Conservation (phyloP, 768 basidiomycete species). For the Crepidotus variabilis region DNA sequence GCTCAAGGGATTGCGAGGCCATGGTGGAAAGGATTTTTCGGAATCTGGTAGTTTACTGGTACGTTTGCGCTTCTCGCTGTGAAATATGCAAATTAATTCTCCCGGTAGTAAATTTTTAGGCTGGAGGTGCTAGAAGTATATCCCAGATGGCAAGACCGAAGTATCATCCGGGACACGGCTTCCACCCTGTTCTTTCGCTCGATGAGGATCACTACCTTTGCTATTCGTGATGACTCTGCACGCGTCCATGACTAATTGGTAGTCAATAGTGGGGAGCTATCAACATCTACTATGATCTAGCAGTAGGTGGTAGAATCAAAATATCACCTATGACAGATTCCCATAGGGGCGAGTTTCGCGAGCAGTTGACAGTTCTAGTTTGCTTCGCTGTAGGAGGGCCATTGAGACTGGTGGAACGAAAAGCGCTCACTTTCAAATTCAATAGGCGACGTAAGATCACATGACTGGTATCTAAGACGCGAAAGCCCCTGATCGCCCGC, state of each 20-base stretch:
- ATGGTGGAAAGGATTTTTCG: slow-evolving; percentile 83
- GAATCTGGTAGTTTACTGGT: slow-evolving; percentile 51
- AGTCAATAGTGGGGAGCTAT: background rate
- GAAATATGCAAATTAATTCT: too few species aligned
- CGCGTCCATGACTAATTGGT: background rate
- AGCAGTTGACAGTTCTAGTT: background rate
- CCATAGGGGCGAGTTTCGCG: background rate
- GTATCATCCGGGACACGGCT: background rate
- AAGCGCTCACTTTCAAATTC: too few species aligned
- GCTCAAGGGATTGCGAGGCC: slow-evolving; percentile 73
- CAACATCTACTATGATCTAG: too few species aligned
- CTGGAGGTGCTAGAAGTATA: background rate
- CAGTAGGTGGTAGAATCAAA: background rate
- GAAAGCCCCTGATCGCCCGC: too few species aligned
- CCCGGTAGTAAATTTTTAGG: too few species aligned
- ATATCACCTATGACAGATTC: background rate
- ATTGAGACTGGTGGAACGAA: too few species aligned
- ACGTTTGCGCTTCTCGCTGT: background rate
- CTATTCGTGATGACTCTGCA: background rate
- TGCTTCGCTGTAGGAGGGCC: background rate
- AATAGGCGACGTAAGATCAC: too few species aligned
- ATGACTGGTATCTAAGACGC: too few species aligned
- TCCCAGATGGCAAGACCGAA: background rate
- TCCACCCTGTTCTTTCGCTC: background rate
- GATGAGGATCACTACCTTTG: background rate